A percentile compares a stretch with the other conserved stretches of the same genome.
These are phyloP conservation scores for Colletotrichum limetticola DNA, from an alignment of 2,329 filamentous ascomycete genomes.

Conservation along the genomic window DNA sequence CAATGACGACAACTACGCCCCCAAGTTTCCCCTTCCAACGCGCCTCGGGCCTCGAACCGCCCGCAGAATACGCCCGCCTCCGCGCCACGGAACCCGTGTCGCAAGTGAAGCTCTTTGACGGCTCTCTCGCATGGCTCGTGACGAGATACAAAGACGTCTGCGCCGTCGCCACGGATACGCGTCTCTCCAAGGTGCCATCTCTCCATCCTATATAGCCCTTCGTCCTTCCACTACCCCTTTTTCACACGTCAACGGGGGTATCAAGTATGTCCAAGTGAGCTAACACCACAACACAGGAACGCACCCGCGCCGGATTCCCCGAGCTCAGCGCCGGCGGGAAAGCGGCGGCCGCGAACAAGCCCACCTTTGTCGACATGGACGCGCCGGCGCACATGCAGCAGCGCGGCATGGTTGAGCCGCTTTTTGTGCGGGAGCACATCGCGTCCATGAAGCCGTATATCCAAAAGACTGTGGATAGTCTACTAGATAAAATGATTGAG, in stretches of 20 bases:
- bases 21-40: conserved; percentile 52
- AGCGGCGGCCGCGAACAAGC: conserved; percentile 57
- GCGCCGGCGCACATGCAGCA: conserved; percentile 58
- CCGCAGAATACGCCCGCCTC: conserved; percentile 55
- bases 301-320: conserved; percentile 55
- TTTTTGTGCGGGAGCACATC: conserved; percentile 53
- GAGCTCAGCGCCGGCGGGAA: conserved; percentile 59
- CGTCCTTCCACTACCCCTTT: no score
- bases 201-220: no score
- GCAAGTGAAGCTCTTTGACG: conserved; percentile 57
- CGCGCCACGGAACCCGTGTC: conserved; percentile 56
- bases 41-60: conserved; percentile 51
- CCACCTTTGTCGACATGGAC: conserved; percentile 64
- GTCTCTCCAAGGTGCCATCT: no score
- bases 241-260: no score
- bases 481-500: conserved; percentile 51
- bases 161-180: conserved; percentile 53
- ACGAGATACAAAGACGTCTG: conserved; percentile 60
- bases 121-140: conserved; percentile 57
- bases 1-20: conserved; percentile 20
- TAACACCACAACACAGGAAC: conserved; percentile 41
- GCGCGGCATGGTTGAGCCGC: conserved; percentile 56
- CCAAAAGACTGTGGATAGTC: conserved; percentile 54
- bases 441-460: conserved; percentile 56
- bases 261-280: no score